A percentile compares a stretch with the other conserved stretches of the same genome.
phyloP scores from a whole-genome alignment of 1,139 yeast species.

The Yamadazyma dushanensis region DNA sequence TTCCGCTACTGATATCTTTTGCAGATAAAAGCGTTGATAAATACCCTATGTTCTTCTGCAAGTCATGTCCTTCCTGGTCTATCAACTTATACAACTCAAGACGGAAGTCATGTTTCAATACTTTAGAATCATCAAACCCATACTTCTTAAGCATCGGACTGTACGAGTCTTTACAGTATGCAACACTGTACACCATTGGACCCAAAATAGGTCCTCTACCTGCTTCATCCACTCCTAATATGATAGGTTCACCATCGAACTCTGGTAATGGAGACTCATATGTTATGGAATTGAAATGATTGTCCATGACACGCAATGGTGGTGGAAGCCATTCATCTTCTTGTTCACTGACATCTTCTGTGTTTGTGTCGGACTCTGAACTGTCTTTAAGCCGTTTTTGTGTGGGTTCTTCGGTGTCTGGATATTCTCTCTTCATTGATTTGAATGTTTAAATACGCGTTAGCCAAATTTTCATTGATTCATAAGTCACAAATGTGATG shows the following conservation, averaged over 20 bases:
- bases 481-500: constrained; percentile 67
- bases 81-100: constrained; percentile 59
- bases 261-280: constrained; percentile 35
- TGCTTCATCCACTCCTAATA: constrained; percentile 95
- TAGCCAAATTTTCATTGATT: constrained; percentile 34
- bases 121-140: constrained; percentile 93
- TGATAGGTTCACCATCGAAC: constrained; percentile 25
- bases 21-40: constrained; percentile 85
- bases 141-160: constrained; percentile 52
- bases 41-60: constrained; percentile 74
- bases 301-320: constrained; percentile 27
- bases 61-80: constrained; percentile 46
- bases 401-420: not conserved
- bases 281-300: constrained; percentile 33
- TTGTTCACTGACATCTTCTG: not conserved
- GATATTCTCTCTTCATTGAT: constrained; percentile 8
- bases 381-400: not conserved
- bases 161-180: constrained; percentile 67
- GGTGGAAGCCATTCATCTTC: constrained; percentile 30
- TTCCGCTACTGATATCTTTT: constrained; percentile 81
- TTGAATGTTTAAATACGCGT: constrained; percentile 8
- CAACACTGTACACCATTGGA: constrained; percentile 94
- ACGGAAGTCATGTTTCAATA: constrained; percentile 72
- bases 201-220: constrained; percentile 98
- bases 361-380: not conserved